These are phyloP conservation scores for Exophiala mesophila DNA, from an alignment of 2,329 filamentous ascomycete species.

Conservation along the genomic window DNA sequence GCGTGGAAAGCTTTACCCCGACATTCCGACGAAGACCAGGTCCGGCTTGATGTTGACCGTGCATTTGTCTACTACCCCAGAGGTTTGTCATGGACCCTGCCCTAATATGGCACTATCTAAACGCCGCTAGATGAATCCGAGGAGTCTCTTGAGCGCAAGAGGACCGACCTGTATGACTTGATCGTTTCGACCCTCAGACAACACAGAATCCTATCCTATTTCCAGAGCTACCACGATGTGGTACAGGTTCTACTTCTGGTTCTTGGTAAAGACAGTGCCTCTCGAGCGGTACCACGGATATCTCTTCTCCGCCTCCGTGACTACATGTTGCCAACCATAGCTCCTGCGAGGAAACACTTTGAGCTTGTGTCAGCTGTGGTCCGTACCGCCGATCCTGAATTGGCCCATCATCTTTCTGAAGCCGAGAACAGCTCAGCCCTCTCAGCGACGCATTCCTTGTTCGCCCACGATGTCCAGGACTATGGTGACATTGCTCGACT, in stretches of 20 bases:
- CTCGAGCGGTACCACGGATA: constrained; percentile 67
- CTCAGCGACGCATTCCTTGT: constrained; percentile 89
- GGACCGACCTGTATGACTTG: constrained; percentile 69
- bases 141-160: constrained; percentile 64
- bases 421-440: constrained; percentile 89
- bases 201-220: constrained; percentile 84
- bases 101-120: constrained; percentile 22
- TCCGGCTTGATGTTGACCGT: constrained; percentile 84
- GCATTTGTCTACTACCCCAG: constrained; percentile 97
- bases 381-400: constrained; percentile 61
- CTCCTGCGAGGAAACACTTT: constrained; percentile 78
- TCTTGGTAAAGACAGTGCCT: constrained; percentile 59
- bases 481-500: constrained; percentile 84
- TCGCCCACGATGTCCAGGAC: constrained; percentile 89
- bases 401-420: constrained; percentile 69
- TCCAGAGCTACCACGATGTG: constrained; percentile 98
- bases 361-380: constrained; percentile 80
- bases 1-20: constrained; percentile 60
- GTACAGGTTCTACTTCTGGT: constrained; percentile 92
- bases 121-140: constrained; percentile 57
- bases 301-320: constrained; percentile 88
- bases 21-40: constrained; percentile 88
- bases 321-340: constrained; percentile 90
- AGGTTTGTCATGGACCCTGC: constrained; percentile 48
- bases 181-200: constrained; percentile 76